phyloP scores from a whole-genome alignment of 305 asterid genomes.

The Withania somnifera region DNA sequence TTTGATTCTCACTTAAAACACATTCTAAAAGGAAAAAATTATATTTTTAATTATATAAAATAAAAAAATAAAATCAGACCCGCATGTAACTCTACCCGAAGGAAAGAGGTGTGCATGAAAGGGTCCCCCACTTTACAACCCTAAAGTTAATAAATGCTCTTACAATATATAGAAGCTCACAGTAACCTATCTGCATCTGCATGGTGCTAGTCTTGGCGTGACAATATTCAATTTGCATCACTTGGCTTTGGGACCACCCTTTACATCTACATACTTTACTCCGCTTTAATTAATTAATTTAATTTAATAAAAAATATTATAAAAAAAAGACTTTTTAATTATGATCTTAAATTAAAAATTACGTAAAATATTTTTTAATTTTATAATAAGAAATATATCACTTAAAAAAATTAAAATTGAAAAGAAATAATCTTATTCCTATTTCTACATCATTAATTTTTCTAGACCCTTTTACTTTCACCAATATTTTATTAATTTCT shows the following conservation, averaged over 20 bases:
- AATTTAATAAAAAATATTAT: no score
- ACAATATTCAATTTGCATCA: slow-evolving; percentile 57
- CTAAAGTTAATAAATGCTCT: slow-evolving; percentile 43
- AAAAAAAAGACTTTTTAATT: no score
- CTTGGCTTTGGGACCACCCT: slow-evolving; percentile 42
- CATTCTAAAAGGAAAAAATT: background rate
- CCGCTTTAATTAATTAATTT: no score
- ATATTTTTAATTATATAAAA: background rate
- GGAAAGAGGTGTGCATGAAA: background rate
- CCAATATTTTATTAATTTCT: slow-evolving; percentile 24
- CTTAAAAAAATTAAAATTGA: no score
- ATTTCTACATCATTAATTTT: no score
- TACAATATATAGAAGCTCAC: slow-evolving; percentile 36
- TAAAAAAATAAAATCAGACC: background rate
- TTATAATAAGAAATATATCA: no score
- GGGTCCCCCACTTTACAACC: slow-evolving; percentile 31
- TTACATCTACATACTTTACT: slow-evolving; percentile 5
- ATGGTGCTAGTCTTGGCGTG: slow-evolving; percentile 65
- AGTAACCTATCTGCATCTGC: slow-evolving; percentile 31
- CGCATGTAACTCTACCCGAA: background rate
- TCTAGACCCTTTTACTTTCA: slow-evolving; percentile 26
- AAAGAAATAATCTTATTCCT: no score
- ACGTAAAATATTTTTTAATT: no score
- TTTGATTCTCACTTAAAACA: background rate
- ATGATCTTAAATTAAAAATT: no score